Evolutionary conservation across 1,139 yeast species (phyloP), one percentile per base, ranked within the genome.

Genomic region (Pichia terricola): DNA sequence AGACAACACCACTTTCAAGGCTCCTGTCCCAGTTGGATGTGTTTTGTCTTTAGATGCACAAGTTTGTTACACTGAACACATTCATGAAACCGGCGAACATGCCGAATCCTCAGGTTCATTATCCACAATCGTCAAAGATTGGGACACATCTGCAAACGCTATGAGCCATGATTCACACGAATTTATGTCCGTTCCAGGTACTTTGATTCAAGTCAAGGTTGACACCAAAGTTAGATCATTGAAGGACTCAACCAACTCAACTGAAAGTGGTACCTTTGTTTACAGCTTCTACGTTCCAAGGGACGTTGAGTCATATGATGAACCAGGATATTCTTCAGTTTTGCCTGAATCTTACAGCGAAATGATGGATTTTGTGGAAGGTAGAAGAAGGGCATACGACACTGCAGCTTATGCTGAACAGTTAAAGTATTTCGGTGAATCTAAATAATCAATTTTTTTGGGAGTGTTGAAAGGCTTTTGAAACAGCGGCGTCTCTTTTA

Each of bases 1-100:
- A 55, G 96, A 88, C 61, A 81, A 94, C 27, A 87, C 95, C 40
- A 84, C 94, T 26, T 88, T 88, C 70, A 80, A 84, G 56, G 84
- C 88, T 28, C 96, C 96, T 1, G 96, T 88, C 5, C 96, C 96
- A 1, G 96, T 88, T 26, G 96, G 96, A 2, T 79, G 91, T 3
- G 95, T 88, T 22, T 67, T 88, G 45, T 81, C 82, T 47, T 77
- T 87, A 78, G 73, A 78, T 44, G 91, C 96, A 0, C 70, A 81
- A 8, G 85, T 88, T 10, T 86, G 85, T 28, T 87, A 88, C 63
- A 87, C 96, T 6, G 89, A 81, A 55, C 87, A 81, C 56, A 64
- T 81, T 44, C 79, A 75, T 55, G 76, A 72, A 32, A 44, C 50
- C 28, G 11, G 10, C 33, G 64, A 58, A 38, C 59, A 63, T 7